Conservation (phyloP, 805 yeast genomes). For the Myxozyma geophila region DNA sequence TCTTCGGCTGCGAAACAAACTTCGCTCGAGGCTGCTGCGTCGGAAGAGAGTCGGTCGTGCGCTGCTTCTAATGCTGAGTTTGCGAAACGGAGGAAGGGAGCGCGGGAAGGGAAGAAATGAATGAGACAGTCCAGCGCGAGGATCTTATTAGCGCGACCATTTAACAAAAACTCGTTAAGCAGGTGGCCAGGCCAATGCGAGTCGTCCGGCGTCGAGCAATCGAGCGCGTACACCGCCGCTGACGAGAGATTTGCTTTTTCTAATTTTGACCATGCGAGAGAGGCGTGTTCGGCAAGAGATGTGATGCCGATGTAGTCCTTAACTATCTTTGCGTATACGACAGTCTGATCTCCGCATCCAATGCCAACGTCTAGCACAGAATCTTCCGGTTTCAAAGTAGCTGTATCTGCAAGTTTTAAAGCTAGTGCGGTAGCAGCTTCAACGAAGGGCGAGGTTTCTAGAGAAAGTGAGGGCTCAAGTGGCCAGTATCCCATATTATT, state of each 20-base stretch:
- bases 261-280: slow-evolving; percentile 7
- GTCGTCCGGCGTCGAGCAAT: slow-evolving; percentile 16
- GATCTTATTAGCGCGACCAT: slow-evolving; percentile 20
- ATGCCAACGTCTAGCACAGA: slow-evolving; percentile 29
- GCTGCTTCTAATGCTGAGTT: slow-evolving; percentile 19
- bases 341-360: slow-evolving; percentile 36
- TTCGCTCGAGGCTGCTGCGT: not conserved
- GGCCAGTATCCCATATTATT: slow-evolving; percentile 36
- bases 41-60: not conserved
- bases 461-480: not conserved
- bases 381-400: slow-evolving; percentile 15
- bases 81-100: slow-evolving; percentile 17
- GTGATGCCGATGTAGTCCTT: slow-evolving; percentile 27
- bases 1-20: slow-evolving; percentile 32
- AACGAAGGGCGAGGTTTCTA: not conserved
- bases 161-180: slow-evolving; percentile 2
- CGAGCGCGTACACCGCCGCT: slow-evolving; percentile 14
- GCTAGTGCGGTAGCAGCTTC: slow-evolving; percentile 22
- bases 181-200: slow-evolving; percentile 23
- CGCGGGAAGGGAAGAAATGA: slow-evolving; percentile 28
- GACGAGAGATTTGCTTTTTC: not conserved
- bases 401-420: slow-evolving; percentile 14
- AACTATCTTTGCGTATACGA: slow-evolving; percentile 21
- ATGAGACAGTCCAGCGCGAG: slow-evolving; percentile 31
- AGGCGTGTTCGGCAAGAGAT: slow-evolving; percentile 20